A percentile compares a stretch with the other conserved stretches of the same genome.
phyloP scores from a whole-genome alignment of 805 yeast genomes.

The Torulaspora delbrueckii region DNA sequence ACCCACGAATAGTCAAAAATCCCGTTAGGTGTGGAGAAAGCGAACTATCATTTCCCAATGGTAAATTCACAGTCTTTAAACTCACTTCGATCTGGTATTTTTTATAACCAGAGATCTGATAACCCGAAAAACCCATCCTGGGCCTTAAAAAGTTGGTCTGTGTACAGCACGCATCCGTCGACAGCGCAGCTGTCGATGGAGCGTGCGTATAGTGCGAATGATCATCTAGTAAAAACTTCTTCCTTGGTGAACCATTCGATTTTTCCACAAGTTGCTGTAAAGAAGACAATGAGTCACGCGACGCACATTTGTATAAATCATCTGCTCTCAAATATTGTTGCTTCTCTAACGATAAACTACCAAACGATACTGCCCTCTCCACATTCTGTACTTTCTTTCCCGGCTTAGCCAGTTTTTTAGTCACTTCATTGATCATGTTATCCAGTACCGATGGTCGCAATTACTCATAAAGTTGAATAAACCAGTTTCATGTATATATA shows the following conservation, averaged over 20 bases:
- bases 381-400: neutral
- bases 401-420: neutral
- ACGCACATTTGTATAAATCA: conserved; percentile 21
- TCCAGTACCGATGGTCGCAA: neutral
- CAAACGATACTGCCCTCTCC: neutral
- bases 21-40: conserved; percentile 48
- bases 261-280: conserved; percentile 12
- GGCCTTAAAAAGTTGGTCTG: conserved; percentile 26
- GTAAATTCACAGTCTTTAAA: conserved; percentile 52
- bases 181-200: neutral
- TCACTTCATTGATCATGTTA: conserved; percentile 6
- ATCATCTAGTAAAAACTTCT: conserved; percentile 16
- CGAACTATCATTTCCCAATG: conserved; percentile 22
- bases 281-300: conserved; percentile 26
- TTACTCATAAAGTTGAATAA: too few relatives aligned
- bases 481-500: too few relatives aligned
- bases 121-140: conserved; percentile 32
- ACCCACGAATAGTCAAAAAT: conserved; percentile 60
- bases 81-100: conserved; percentile 51
- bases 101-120: conserved; percentile 34
- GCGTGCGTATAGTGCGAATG: conserved; percentile 6
- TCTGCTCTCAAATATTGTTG: conserved; percentile 8
- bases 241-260: conserved; percentile 5
- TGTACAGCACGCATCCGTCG: conserved; percentile 1
- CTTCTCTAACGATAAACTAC: conserved; percentile 6